These are phyloP conservation scores for Dothideomycetidae sp. DNA, from an alignment of 2,329 filamentous ascomycete species.

Conservation along the genomic window DNA sequence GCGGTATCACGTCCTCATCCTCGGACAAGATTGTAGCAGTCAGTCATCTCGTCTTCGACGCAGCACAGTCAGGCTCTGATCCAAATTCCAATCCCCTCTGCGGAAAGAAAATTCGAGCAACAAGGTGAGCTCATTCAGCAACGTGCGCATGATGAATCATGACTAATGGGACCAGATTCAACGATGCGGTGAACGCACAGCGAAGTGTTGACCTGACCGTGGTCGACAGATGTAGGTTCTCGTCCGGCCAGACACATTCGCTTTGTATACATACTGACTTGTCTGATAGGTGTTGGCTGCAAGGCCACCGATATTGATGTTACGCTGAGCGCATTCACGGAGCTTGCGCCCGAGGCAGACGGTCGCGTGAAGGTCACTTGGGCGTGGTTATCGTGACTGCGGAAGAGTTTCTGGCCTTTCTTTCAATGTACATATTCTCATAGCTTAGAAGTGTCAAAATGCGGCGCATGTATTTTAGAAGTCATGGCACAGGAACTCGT, in stretches of 20 bases:
- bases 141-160: no score
- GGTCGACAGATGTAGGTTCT: slow-evolving; percentile 47
- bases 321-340: slow-evolving; percentile 31
- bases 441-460: no score
- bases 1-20: slow-evolving; percentile 43
- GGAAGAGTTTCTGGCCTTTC: no score
- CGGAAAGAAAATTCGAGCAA: slow-evolving; percentile 49
- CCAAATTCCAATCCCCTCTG: slow-evolving; percentile 55
- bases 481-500: no score
- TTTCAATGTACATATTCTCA: no score
- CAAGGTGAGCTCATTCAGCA: slow-evolving; percentile 32
- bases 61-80: slow-evolving; percentile 26
- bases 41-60: slow-evolving; percentile 53
- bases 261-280: slow-evolving; percentile 4
- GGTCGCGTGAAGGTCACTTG: slow-evolving; percentile 7
- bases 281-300: slow-evolving; percentile 26
- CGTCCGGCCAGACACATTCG: not conserved
- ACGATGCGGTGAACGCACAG: slow-evolving; percentile 31
- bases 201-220: slow-evolving; percentile 47
- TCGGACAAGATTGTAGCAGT: slow-evolving; percentile 51
- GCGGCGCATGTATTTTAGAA: no score
- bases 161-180: no score
- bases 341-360: slow-evolving; percentile 6
- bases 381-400: no score
- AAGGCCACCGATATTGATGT: slow-evolving; percentile 35